phyloP scores from a whole-genome alignment of 345 rosid genomes.

The Ceriops zippeliana region DNA sequence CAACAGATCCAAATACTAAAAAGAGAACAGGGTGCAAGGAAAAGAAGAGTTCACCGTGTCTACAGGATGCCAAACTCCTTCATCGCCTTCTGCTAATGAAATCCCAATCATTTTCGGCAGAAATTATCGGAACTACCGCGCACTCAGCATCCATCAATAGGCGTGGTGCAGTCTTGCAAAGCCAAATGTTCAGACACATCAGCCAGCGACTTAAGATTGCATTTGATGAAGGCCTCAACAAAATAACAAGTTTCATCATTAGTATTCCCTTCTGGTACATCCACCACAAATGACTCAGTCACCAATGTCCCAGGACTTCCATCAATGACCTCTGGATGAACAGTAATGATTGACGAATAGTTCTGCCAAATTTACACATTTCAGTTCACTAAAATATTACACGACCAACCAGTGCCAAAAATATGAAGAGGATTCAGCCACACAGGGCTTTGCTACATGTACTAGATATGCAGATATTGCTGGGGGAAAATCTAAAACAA shows the following conservation, averaged over 20 bases:
- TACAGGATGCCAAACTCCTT: conserved; percentile 6
- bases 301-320: conserved; percentile 88
- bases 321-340: conserved; percentile 82
- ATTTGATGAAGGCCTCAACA: conserved; percentile 66
- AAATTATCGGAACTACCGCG: neutral
- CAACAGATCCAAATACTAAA: conserved; percentile 23
- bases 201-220: conserved; percentile 81
- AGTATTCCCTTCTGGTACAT: conserved; percentile 90
- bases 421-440: no score
- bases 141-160: conserved; percentile 26
- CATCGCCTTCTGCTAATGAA: neutral
- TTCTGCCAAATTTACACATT: conserved; percentile 47
- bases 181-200: conserved; percentile 88
- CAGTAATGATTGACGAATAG: conserved; percentile 75
- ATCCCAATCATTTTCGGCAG: conserved; percentile 3
- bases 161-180: conserved; percentile 34
- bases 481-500: no score
- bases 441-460: no score
- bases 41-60: conserved; percentile 18
- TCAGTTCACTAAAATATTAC: neutral
- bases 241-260: conserved; percentile 88
- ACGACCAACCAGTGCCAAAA: neutral
- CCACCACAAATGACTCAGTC: conserved; percentile 84
- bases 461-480: no score
- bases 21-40: conserved; percentile 9